Evolutionary conservation across 495 filamentous ascomycete genomes (phyloP), one percentile per base, ranked within the genome.

Genomic region (Pseudomonodictys pantanalensis): DNA sequence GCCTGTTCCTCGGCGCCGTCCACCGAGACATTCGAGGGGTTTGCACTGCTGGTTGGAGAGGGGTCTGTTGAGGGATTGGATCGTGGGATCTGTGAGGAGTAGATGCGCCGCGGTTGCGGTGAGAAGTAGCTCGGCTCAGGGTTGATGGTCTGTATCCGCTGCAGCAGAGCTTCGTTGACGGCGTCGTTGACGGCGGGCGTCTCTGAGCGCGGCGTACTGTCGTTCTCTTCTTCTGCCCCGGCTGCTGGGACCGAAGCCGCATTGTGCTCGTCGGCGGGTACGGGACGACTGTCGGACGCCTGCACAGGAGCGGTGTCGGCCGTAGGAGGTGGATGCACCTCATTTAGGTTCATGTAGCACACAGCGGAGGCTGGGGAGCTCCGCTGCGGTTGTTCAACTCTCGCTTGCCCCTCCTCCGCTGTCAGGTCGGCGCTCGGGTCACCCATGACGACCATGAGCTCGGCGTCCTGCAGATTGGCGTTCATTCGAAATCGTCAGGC

Each of bases 141-240:
- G 2, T 52, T 51, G 20, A 23, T 29, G 28, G n/a, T 30, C 7
- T 52, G 64, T 4, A 25, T 7, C 17, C 29, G 46, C 23, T 49
- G 29, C 8, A 44, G 43, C 23, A n/a, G 35, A 17, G 11, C 32
- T 7, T 48, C 54, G n/a, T 22, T 32, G 38, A 22, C 28, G 32
- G 43, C 28, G 24, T 52, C 53, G n/a, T 38, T 33, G 3, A 42
- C 45, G 12, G 57, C 49, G 39, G 68, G 68, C 29, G 54, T 58
- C 52, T 70, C 68, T 0, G 68, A 68, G 12, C 68, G 68, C 35
- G 68, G 68, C 6, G 68, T 68, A 58, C 35, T 60, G 56, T 70
- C 68, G 15, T 52, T 47, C 25, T 70, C 68, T 1, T 68, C 64
- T 5, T 28, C 56, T 9, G 20, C 17, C 17, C 46, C 52, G 29